A percentile compares a stretch with the other conserved stretches of the same genome.
These are phyloP conservation scores for Hyaloscypha finlandica DNA, from an alignment of 495 filamentous ascomycete species.

Conservation along the genomic window DNA sequence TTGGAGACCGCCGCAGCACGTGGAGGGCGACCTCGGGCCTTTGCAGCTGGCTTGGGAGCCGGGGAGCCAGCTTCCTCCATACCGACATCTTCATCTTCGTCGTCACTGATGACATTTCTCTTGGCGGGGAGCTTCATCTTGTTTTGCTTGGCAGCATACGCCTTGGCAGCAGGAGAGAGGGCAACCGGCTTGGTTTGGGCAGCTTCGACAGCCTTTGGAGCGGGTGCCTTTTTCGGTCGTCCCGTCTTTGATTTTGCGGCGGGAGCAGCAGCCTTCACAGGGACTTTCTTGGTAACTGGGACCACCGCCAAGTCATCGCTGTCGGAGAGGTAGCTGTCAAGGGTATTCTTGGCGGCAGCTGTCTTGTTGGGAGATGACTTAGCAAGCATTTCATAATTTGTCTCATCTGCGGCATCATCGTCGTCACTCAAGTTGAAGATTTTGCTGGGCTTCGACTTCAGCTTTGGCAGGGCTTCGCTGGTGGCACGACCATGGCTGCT, in stretches of 20 bases:
- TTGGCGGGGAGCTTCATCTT: slow-evolving; percentile 41
- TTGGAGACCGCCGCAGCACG: slow-evolving; percentile 39
- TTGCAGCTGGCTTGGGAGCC: slow-evolving; percentile 40
- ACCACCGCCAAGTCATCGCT: slow-evolving; percentile 48
- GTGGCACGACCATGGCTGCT: slow-evolving; percentile 56
- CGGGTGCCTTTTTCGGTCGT: slow-evolving; percentile 37
- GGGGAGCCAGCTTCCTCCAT: slow-evolving; percentile 39
- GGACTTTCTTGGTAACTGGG: slow-evolving; percentile 36
- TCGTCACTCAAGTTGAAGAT: slow-evolving; percentile 60
- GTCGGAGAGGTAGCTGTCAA: slow-evolving; percentile 63
- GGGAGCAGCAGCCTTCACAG: slow-evolving; percentile 34
- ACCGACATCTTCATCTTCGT: slow-evolving; percentile 46
- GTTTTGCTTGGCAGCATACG: slow-evolving; percentile 73
- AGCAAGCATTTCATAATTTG: slow-evolving; percentile 83
- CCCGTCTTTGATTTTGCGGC: slow-evolving; percentile 20
- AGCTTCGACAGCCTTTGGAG: slow-evolving; percentile 30
- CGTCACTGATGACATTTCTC: slow-evolving; percentile 44
- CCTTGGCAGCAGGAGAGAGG: slow-evolving; percentile 78
- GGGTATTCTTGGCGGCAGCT: slow-evolving; percentile 54
- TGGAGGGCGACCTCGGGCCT: slow-evolving; percentile 42
- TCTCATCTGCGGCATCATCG: slow-evolving; percentile 80
- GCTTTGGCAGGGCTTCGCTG: slow-evolving; percentile 40
- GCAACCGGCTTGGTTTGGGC: slow-evolving; percentile 46
- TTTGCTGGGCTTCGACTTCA: slow-evolving; percentile 55
- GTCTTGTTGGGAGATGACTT: slow-evolving; percentile 53